phyloP scores from a whole-genome alignment of 179 eudicot genomes.

The Actinidia chinensis region DNA sequence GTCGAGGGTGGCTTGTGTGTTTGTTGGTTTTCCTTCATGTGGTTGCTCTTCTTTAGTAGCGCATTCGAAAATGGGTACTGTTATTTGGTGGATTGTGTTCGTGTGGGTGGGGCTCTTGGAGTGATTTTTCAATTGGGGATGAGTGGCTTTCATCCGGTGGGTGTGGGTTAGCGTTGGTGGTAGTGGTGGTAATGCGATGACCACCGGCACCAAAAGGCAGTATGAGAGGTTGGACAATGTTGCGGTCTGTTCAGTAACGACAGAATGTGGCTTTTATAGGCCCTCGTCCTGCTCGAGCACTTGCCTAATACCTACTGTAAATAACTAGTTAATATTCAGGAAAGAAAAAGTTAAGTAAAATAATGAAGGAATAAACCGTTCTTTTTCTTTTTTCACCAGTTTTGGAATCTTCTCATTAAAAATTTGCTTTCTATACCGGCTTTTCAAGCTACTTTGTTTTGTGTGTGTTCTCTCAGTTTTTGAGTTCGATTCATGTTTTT shows the following conservation, averaged over 20 bases:
- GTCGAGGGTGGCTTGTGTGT: not conserved
- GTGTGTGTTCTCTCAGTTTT: too few species aligned
- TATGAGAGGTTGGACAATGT: not conserved
- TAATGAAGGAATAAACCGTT: not conserved
- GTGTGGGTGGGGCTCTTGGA: not conserved
- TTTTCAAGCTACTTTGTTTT: too few species aligned
- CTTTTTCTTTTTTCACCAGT: not conserved
- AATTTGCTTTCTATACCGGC: too few species aligned
- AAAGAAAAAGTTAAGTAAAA: not conserved
- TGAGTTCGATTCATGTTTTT: too few species aligned
- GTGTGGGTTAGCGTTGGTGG: not conserved
- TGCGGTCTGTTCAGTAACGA: not conserved
- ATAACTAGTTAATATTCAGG: not conserved
- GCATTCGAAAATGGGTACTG: not conserved
- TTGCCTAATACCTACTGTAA: not conserved
- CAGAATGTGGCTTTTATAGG: not conserved
- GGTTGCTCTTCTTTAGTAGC: not conserved
- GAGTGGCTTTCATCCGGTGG: not conserved
- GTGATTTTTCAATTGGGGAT: not conserved
- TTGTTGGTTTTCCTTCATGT: not conserved
- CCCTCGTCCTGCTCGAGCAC: not conserved
- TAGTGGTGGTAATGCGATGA: not conserved
- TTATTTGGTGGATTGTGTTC: constrained; percentile 1
- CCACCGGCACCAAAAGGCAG: not conserved
- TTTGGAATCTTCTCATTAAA: constrained; percentile 1